Evolutionary conservation across 164 flowering plant species (phyloP).

Genomic region (Nelumbo lutea): DNA sequence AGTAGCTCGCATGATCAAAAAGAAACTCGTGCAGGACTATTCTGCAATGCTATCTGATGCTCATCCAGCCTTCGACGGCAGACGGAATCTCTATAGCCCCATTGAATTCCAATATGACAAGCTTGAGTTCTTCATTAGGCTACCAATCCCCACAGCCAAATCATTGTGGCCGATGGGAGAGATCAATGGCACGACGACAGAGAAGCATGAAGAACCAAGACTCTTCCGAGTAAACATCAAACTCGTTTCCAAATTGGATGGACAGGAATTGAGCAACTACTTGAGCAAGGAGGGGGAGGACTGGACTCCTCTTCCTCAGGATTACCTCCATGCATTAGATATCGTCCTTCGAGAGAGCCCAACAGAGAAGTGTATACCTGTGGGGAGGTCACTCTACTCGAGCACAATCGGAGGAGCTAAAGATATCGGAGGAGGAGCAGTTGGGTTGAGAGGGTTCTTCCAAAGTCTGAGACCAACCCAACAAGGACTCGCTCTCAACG

Average conservation of each 20-base stretch:
- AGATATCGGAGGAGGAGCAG: constrained; percentile 88
- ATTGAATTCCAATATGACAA: constrained; percentile 57
- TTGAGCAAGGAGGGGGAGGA: constrained; percentile 50
- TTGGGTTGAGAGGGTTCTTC: constrained; percentile 85
- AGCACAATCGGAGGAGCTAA: constrained; percentile 62
- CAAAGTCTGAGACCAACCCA: constrained; percentile 92
- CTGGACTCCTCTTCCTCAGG: constrained; percentile 74
- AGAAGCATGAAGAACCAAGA: constrained; percentile 36
- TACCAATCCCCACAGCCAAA: constrained; percentile 47
- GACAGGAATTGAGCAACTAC: constrained; percentile 46
- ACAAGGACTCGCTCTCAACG: constrained; percentile 91
- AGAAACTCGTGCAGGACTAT: constrained; percentile 59
- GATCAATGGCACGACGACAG: constrained; percentile 4
- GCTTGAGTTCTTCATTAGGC: constrained; percentile 63
- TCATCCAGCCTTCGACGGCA: constrained; percentile 77
- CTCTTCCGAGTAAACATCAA: constrained; percentile 58
- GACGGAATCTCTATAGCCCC: constrained; percentile 73
- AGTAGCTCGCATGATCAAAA: constrained; percentile 64
- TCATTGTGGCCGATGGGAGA: constrained; percentile 15
- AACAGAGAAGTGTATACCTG: constrained; percentile 56
- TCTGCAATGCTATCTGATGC: constrained; percentile 46
- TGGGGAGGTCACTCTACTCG: constrained; percentile 78
- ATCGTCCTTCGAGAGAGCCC: constrained; percentile 74
- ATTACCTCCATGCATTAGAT: constrained; percentile 90
- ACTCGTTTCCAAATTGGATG: constrained; percentile 77